Conservation (phyloP, 2,329 filamentous ascomycete species). For the Trichoderma koningiopsis region DNA sequence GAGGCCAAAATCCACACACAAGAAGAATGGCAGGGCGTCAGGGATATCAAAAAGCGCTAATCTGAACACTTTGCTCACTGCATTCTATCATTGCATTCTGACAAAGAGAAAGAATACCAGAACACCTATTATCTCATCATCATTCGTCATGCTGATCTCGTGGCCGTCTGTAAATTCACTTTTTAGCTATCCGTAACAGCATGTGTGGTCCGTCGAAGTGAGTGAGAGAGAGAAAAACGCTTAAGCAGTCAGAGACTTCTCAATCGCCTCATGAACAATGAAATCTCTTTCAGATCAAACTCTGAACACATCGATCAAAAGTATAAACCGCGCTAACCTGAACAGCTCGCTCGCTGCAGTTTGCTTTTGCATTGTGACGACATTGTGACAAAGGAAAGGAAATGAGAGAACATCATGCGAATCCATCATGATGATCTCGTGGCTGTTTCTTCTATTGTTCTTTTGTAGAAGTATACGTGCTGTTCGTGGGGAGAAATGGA, state of each 20-base stretch:
- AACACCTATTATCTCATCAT: too few species aligned
- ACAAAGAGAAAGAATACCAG: not conserved
- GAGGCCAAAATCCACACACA: not conserved
- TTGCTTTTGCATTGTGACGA: too few species aligned
- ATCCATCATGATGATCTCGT: not conserved
- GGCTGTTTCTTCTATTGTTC: too few species aligned
- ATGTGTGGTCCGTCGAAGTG: too few species aligned
- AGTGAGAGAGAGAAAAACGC: too few species aligned
- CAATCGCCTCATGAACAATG: not conserved
- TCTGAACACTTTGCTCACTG: not conserved
- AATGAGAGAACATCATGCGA: too few species aligned
- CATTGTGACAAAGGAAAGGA: not conserved
- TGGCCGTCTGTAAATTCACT: too few species aligned
- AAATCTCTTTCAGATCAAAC: not conserved
- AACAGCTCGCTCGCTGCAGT: not conserved
- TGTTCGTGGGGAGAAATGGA: too few species aligned
- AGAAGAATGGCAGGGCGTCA: not conserved
- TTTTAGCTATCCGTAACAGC: too few species aligned
- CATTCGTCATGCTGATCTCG: not conserved
- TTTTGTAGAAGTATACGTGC: too few species aligned
- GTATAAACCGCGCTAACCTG: not conserved
- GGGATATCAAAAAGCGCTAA: not conserved
- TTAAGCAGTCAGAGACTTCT: too few species aligned
- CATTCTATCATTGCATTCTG: not conserved
- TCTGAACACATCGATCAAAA: not conserved